Evolutionary conservation across 2,329 filamentous ascomycete genomes (phyloP).

Genomic region (Sporothrix dimorphospora): DNA sequence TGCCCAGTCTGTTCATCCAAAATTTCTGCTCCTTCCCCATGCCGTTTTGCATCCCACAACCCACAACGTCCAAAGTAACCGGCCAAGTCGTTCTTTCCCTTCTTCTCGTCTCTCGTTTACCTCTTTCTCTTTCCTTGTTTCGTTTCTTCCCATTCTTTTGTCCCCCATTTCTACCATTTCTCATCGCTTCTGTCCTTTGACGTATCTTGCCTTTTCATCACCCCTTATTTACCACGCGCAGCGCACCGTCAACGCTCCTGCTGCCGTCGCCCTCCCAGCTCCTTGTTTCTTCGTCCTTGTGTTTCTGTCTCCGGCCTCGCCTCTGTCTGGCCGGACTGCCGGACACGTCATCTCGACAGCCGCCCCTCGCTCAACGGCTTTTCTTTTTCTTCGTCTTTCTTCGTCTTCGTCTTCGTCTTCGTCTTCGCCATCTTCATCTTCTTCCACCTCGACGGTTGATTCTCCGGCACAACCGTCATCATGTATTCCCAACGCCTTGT

Average conservation of each 20-base stretch:
- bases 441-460: no score
- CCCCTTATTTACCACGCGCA: background rate
- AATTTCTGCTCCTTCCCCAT: conserved; percentile 5
- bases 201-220: background rate
- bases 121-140: conserved; percentile 2
- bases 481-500: conserved; percentile 55
- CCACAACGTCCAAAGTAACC: background rate
- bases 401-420: no score
- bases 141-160: conserved; percentile 4
- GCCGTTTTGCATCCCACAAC: conserved; percentile 7
- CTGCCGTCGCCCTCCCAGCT: background rate
- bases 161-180: background rate
- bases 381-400: background rate
- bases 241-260: background rate
- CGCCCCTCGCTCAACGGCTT: conserved; percentile 4
- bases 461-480: background rate
- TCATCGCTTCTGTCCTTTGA: background rate
- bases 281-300: background rate
- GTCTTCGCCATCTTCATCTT: background rate
- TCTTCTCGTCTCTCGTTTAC: conserved; percentile 13
- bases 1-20: conserved; percentile 18
- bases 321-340: background rate
- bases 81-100: conserved; percentile 11
- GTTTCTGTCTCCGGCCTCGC: background rate
- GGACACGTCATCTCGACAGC: conserved; percentile 4